Percentiles rank a stretch among this genome's conserved stretches.
Conservation (phyloP, 805 yeast genomes). For the Wickerhamiella brachini region DNA sequence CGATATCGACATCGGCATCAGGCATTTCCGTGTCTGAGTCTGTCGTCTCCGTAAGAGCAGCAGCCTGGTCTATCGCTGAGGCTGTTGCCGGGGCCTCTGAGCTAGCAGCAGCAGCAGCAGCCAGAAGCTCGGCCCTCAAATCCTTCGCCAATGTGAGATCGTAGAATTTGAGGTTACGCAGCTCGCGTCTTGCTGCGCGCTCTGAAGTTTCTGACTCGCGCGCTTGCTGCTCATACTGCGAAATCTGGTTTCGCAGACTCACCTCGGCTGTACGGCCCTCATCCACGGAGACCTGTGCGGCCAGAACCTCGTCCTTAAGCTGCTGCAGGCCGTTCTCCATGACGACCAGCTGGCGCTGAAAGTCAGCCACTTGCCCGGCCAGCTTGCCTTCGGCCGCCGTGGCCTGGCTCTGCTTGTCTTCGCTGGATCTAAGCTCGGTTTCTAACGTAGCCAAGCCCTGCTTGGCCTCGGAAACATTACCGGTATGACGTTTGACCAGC, state of each 20-base stretch:
- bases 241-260: slow-evolving; percentile 6
- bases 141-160: slow-evolving; percentile 7
- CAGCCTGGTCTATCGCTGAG: no score
- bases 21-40: not conserved
- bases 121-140: not conserved
- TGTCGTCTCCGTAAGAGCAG: not conserved
- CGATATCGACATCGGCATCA: not conserved
- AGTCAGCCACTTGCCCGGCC: slow-evolving; percentile 24
- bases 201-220: not conserved
- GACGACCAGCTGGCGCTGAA: slow-evolving; percentile 9
- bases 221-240: not conserved
- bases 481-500: slow-evolving; percentile 43
- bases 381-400: not conserved
- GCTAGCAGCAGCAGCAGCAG: no score
- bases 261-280: slow-evolving; percentile 19
- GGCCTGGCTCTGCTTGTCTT: not conserved
- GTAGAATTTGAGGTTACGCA: slow-evolving; percentile 1
- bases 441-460: slow-evolving; percentile 32
- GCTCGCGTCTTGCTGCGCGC: not conserved
- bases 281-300: slow-evolving; percentile 26
- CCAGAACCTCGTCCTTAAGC: slow-evolving; percentile 17
- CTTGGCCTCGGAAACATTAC: slow-evolving; percentile 33
- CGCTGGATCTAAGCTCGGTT: slow-evolving; percentile 8
- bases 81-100: not conserved
- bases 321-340: not conserved